These are phyloP conservation scores for Talaromyces sp. DNA, from an alignment of 2,329 filamentous ascomycete genomes.

Conservation along the genomic window DNA sequence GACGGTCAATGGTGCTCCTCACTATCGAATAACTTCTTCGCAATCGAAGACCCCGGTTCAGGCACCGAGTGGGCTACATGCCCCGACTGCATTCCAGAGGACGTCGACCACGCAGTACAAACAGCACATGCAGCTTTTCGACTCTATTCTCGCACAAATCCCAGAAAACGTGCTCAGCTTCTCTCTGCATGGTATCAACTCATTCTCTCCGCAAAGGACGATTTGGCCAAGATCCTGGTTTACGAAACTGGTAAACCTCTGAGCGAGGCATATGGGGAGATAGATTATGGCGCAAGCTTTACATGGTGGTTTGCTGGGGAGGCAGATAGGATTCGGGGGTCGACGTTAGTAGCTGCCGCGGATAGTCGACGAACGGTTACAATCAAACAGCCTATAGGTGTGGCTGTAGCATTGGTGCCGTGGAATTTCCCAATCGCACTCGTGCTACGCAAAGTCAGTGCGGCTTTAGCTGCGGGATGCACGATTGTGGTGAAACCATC, in stretches of 20 bases:
- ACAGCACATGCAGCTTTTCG: conserved; percentile 61
- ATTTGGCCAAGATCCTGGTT: conserved; percentile 61
- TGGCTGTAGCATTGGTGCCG: conserved; percentile 65
- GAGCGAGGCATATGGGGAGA: conserved; percentile 52
- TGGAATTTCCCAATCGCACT: conserved; percentile 71
- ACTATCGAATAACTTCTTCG: conserved; percentile 48
- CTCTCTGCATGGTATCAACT: conserved; percentile 64
- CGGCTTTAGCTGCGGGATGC: conserved; percentile 68
- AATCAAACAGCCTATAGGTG: conserved; percentile 71
- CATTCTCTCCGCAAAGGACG: conserved; percentile 60
- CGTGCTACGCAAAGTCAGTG: conserved; percentile 65
- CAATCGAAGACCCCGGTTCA: conserved; percentile 53
- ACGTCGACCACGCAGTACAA: conserved; percentile 60
- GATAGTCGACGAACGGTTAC: conserved; percentile 65
- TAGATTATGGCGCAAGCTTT: conserved; percentile 56
- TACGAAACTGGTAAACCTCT: conserved; percentile 61
- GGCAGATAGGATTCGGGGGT: conserved; percentile 61
- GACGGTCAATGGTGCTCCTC: conserved; percentile 48
- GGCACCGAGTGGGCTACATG: conserved; percentile 51
- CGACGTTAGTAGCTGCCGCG: conserved; percentile 54
- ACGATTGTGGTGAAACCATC: conserved; percentile 72
- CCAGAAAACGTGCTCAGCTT: conserved; percentile 59
- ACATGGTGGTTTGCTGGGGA: conserved; percentile 60
- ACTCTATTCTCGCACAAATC: conserved; percentile 58
- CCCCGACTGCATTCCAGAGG: conserved; percentile 51